These are phyloP conservation scores for Dactylorhiza incarnata DNA, from an alignment of 106 monocot genomes.

Conservation along the genomic window DNA sequence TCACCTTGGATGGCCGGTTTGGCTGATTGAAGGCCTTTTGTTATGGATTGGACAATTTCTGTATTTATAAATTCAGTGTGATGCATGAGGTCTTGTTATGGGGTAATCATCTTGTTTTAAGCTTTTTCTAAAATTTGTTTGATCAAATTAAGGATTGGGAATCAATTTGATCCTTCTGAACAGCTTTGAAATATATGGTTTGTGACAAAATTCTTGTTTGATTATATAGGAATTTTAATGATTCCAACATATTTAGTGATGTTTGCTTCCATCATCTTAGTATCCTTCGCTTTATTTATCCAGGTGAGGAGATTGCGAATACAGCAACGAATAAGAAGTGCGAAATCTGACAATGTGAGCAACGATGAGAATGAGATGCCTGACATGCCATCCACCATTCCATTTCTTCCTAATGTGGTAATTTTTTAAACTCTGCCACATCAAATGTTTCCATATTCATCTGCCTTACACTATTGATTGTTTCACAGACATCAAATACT, in stretches of 20 bases:
- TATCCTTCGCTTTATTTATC: not conserved
- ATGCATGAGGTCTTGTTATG: too few relatives aligned
- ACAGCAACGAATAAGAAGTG: constrained; percentile 71
- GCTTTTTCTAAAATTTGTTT: too few relatives aligned
- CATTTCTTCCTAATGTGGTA: constrained; percentile 76
- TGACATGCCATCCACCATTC: constrained; percentile 87
- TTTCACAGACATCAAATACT: constrained; percentile 60
- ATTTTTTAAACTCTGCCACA: not conserved
- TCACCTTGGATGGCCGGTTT: too few relatives aligned
- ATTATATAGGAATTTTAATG: too few relatives aligned
- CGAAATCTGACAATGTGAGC: constrained; percentile 28
- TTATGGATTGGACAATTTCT: too few relatives aligned
- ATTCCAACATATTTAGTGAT: not conserved
- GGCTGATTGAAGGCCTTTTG: too few relatives aligned
- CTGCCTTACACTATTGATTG: constrained; percentile 9
- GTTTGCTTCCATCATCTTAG: not conserved
- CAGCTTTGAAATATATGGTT: too few relatives aligned
- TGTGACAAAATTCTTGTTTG: too few relatives aligned
- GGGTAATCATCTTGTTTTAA: too few relatives aligned
- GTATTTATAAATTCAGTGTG: too few relatives aligned
- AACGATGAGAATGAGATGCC: constrained; percentile 87
- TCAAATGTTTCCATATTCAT: not conserved
- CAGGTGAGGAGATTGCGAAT: constrained; percentile 89
- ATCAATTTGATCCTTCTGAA: too few relatives aligned
- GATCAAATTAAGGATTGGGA: too few relatives aligned